Base-by-base conservation (phyloP, 495 filamentous ascomycete species). In the Darksidea phi region DNA sequence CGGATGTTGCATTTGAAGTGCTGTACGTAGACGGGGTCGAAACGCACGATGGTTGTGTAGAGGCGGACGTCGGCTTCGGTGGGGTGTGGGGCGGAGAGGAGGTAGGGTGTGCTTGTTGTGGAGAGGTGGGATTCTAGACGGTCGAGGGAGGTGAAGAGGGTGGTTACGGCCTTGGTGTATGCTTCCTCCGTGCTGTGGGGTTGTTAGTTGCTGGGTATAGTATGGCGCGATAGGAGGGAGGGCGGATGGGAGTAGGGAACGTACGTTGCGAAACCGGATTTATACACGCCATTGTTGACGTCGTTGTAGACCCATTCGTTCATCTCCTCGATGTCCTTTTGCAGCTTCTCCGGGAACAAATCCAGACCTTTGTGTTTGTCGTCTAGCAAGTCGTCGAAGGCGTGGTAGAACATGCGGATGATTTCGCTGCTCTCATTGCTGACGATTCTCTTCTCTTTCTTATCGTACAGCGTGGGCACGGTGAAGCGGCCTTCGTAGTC, bases 1-100 rank as follows among this genome's bases (percentile, higher is more conserved):
- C 85, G 79, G 38, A 95, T 72, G 71, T 96, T 96, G 70, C 88
- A 91, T 78, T 95, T 95, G 79, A 96, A 96, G 73, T 95, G 89
- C 79, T 94, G 90, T 4, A 95, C 90, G 67, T 96, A 96, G 41
- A 94, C 89, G 12, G 83, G 79, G 67, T 96, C 91, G 75, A 96
- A 96, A 32, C 91, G 83, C 56, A 93, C 75, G 48, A 95, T 86
- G 5, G 91, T 95, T 2, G 89, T 88, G 77, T 83, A 94, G 26
- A 94, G 78, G 18, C 91, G 76, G 52, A 96, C 80, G 74, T 96
- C 91, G 0, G 84, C 84, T 77, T 96, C 91, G 2, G 91, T 95
- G 50, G 94, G 72, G 25, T 70, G 41, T 2, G 81, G 48, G 6
- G 81, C 69, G 26, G 90, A 90, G 59, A 87, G 86, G 66, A 86